phyloP scores from a whole-genome alignment of 352 stramenopile genomes.

The Pythium phragmiticola region DNA sequence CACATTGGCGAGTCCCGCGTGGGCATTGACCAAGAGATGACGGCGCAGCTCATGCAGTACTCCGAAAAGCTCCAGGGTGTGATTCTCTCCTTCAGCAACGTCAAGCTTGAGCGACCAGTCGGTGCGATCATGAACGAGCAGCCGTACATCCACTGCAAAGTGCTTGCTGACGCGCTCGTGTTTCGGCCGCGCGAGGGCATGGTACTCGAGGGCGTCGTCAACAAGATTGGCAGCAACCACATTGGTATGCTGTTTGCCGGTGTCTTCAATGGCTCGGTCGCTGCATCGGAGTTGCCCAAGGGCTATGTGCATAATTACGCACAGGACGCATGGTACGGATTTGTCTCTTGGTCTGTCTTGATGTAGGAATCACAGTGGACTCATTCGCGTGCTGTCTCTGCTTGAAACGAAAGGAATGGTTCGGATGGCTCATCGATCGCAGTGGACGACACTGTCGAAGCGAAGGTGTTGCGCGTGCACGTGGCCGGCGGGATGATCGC shows the following conservation, averaged over 20 bases:
- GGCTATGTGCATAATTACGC: slow-evolving; percentile 81
- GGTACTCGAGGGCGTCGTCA: slow-evolving; percentile 58
- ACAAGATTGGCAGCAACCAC: slow-evolving; percentile 88
- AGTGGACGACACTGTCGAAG: slow-evolving; percentile 60
- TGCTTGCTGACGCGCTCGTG: slow-evolving; percentile 65
- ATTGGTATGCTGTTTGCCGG: slow-evolving; percentile 80
- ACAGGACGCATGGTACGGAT: slow-evolving; percentile 65
- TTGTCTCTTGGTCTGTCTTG: not conserved
- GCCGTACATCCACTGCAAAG: slow-evolving; percentile 82
- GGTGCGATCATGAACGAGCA: slow-evolving; percentile 84
- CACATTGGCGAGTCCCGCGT: slow-evolving; percentile 62
- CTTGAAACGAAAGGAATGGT: slow-evolving; percentile 37
- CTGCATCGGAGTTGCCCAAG: slow-evolving; percentile 67
- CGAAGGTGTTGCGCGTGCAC: slow-evolving; percentile 69
- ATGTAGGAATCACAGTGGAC: not conserved
- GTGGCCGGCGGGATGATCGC: slow-evolving; percentile 77
- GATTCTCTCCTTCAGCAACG: slow-evolving; percentile 69
- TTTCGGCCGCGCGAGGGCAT: slow-evolving; percentile 72
- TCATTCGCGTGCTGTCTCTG: not conserved
- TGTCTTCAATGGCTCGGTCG: slow-evolving; percentile 83
- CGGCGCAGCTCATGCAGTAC: slow-evolving; percentile 75
- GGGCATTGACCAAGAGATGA: slow-evolving; percentile 78
- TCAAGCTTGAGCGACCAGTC: slow-evolving; percentile 51
- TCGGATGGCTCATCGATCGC: slow-evolving; percentile 56
- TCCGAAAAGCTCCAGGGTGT: slow-evolving; percentile 72